Evolutionary conservation across 129 eudicot genomes (phyloP), one percentile per base, ranked within the genome.

Genomic region (Smallanthus sonchifolius): DNA sequence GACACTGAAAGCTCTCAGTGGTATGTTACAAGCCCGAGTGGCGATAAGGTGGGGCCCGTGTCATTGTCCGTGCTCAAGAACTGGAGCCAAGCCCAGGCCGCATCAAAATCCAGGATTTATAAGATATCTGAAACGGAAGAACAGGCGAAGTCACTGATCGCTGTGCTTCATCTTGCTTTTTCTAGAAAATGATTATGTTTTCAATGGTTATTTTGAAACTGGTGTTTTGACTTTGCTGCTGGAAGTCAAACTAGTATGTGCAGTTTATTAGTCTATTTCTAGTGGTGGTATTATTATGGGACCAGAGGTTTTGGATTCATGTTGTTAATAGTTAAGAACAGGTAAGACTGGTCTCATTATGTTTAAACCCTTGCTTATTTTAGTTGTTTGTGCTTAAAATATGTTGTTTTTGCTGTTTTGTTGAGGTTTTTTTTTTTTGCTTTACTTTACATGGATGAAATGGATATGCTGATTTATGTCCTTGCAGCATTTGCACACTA

Each of bases 71-170:
- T 81, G 60, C 77, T 88, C 54, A 76, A 85, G 78, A 49, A 63
- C 66, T 88, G 86, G 88, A 81, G 74, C 39, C 76, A 80, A 30
- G 60, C 64, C 65, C 16, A 43, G 15, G 73, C 57, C 75, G 89
- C 92, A 28, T 73, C 78, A 3, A 67, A 80, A 63, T 83, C 79
- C 49, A 86, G 70, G 71, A 84, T 84, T 28, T 86, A 83, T 63
- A 86, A 70, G 74, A 66, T 56, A 7, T 74, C 63, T 68, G 82
- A 89, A 81, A 72, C 65, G 43, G 75, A 82, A 75, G 84, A 83
- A n/a, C 49, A 85, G 72, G 90, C 81, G 3, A 74, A 76, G 52
- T 72, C 76, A 10, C 56, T 89, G 78, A 67, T 45, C 11, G 85
- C 65, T 75, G 96, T 90, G 43, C 75, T 82, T 32, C 65, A 47